A percentile compares a stretch with the other conserved stretches of the same genome.
Evolutionary conservation across 306 rosid species (phyloP).

Genomic region (Calophaca sinica): DNA sequence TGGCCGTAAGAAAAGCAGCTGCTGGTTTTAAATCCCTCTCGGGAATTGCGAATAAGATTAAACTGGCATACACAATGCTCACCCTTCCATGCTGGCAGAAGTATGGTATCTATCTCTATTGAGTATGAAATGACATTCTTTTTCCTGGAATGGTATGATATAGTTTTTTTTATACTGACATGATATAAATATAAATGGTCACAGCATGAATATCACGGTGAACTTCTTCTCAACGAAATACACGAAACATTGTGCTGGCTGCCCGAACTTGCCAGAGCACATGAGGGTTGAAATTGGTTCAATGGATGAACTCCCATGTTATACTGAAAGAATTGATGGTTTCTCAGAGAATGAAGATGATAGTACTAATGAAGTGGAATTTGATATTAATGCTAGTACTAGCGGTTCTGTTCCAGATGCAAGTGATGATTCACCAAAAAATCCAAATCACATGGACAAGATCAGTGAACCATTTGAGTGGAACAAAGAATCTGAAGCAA

Average conservation of each 20-base stretch:
- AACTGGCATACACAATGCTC: constrained; percentile 96
- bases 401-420: constrained; percentile 42
- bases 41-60: constrained; percentile 82
- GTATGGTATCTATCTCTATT: constrained; percentile 50
- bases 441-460: constrained; percentile 4
- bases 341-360: constrained; percentile 62
- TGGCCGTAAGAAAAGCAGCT: constrained; percentile 93
- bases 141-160: neutral
- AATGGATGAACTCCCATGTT: constrained; percentile 89
- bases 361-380: constrained; percentile 49
- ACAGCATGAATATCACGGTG: constrained; percentile 80
- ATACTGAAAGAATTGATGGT: constrained; percentile 53
- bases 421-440: constrained; percentile 39
- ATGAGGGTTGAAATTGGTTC: constrained; percentile 70
- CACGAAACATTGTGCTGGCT: constrained; percentile 74
- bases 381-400: constrained; percentile 38
- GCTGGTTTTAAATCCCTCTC: constrained; percentile 82
- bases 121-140: constrained; percentile 17
- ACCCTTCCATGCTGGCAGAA: constrained; percentile 86
- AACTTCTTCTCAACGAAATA: constrained; percentile 88
- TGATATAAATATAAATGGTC: constrained; percentile 43
- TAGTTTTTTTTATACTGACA: constrained; percentile 39
- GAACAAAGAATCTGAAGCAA: constrained; percentile 47
- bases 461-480: constrained; percentile 22
- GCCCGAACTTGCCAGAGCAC: constrained; percentile 76